Evolutionary conservation across 441 rosid species (phyloP), one percentile per base, ranked within the genome.

Genomic region (Euphorbia celastroides): DNA sequence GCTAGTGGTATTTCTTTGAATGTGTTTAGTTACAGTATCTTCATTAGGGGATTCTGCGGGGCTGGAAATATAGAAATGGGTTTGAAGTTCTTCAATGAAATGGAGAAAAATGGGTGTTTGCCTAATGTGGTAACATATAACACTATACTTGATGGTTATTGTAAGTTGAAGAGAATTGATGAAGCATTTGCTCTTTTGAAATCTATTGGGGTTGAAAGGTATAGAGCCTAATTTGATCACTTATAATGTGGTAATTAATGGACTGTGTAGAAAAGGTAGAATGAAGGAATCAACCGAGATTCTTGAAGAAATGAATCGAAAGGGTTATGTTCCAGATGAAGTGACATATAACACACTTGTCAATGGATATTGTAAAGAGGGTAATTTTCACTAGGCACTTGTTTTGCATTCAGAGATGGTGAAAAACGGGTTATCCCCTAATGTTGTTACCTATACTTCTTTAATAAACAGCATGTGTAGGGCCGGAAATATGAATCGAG

Each of bases 61-160:
- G 93, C 76, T 16, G 84, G 88, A 71, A 85, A 89, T 80, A 48
- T 92, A 65, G 84, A 84, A 27, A 84, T 75, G 86, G 95, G 92
- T 22, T 62, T 84, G 20, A 50, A 44, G n/a, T 70, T 90, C 57
- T 82, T 89, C 34, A 36, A 42, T 61, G 74, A 70, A 41, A 92
- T 92, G 98, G 92, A 86, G 81, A 76, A 55, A 68, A 77, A 76
- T 16, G 87, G 86, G 11, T 85, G 93, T 74, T 67, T 84, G 70
- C 89, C 93, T 3, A 88, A 92, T 79, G 95, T 88, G 76, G 97
- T 89, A 64, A 88, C 98, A 0, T 86, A 82, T 81, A 90, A 90
- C 71, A 92, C 93, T 0, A 61, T 89, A 72, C 86, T 92, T 6
- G 86, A 90, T 72, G 90, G 81, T 14, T 78, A 83, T 31, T 86